Evolutionary conservation across 805 yeast genomes (phyloP), one percentile per base, ranked within the genome.

Genomic region (Kodamaea jinghongensis): DNA sequence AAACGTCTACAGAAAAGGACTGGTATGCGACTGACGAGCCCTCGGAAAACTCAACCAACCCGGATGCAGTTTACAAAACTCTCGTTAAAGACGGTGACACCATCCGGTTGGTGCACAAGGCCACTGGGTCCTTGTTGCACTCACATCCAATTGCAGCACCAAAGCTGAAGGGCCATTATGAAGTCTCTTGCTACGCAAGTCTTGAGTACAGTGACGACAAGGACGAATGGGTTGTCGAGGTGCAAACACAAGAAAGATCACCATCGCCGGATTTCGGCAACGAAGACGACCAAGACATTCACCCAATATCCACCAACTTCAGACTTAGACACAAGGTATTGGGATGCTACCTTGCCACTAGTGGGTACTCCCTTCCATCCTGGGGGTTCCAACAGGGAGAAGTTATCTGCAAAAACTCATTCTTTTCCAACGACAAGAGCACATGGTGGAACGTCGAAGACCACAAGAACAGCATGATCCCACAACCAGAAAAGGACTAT

Each of bases 341-440:
- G 44, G 87, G 84, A 9, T 86, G 95, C 60, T 85, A 86, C 55
- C 67, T 86, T 55, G 83, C 87, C n/a, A 81, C 86, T 27, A 75
- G 88, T 1, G 89, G 88, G 31, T 61, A 65, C 39, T 58, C 79
- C 3, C 75, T 79, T 49, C 95, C 95, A 11, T 74, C 78, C 9
- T 86, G 95, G 95, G 95, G 95, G 34, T 86, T 78, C 65, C 79
- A 79, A 55, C 95, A 86, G 61, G 83, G 85, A 36, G 95, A 86
- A 61, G 86, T 86, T 30, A 76, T 81, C 6, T 86, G 95, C 61
- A 77, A 77, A 47, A 55, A 67, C 5, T 60, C 76, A 0, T 67
- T 80, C 54, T 61, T 76, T 17, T 47, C 60, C 8, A 67, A 68
- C 39, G 88, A 84, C 58, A 78, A 79, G 54, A 69, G 75, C 39